Evolutionary conservation across 768 basidiomycete genomes (phyloP), one percentile per base, ranked within the genome.

Genomic region (Amanita rimosa): DNA sequence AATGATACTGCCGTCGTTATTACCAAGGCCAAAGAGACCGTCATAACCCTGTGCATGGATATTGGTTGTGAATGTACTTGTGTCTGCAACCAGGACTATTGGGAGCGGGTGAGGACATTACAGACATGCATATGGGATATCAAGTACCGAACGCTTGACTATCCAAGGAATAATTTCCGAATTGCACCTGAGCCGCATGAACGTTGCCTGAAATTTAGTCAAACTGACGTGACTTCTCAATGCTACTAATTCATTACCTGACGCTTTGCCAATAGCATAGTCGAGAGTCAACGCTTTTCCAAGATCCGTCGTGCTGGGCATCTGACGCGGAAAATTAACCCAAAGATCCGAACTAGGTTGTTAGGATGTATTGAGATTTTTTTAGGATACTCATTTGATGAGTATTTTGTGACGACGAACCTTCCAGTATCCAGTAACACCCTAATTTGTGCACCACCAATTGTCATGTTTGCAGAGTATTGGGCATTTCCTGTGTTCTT

Each of bases 381-480:
- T n/a, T n/a, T n/a, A n/a, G 16, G 41, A 49, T 34, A 35, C 40
- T 29, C 44, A 24, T 24, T 19, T 47, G n/a, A 46, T 29, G 10
- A n/a, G 19, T 42, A 13, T 26, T 33, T 3, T 5, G 11, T 21
- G 26, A 17, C 17, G 36, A 31, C 39, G 27, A 14, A 81, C 84
- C 85, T 88, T 64, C 86, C 86, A 6, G 85, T 87, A 59, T 89
- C 86, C 46, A 89, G 62, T 56, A 85, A 67, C 45, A 88, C 81
- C 19, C 72, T 69, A 53, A 83, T 65, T 3, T 65, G 57, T 17
- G 63, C 63, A 14, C 82, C 82, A 13, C 76, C 81, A 37, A 89
- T 64, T 13, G 81, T 83, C 53, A 89, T 71, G 57, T 85, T 86
- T 35, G 74, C 68, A 44, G 82, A 76, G 58, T 89, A 89, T 57